phyloP scores from a whole-genome alignment of 1,284 basidiomycete species.

The Boletus semigastroideus region DNA sequence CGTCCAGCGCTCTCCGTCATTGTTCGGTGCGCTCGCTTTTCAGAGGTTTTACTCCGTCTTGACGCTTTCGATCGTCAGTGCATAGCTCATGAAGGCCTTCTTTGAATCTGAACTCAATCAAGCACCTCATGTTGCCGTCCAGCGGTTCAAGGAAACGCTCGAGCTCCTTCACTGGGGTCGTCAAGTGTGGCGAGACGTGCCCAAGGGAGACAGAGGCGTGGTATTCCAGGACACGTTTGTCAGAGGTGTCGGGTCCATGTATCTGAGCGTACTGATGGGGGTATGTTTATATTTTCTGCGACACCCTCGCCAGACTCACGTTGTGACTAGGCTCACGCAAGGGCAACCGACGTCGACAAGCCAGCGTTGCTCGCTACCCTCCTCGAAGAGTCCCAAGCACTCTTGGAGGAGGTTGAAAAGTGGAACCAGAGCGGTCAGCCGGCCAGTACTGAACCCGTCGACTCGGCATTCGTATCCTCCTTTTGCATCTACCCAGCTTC shows the following conservation, averaged over 20 bases:
- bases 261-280: not conserved
- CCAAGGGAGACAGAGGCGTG: not conserved
- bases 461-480: not conserved
- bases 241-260: not conserved
- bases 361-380: not conserved
- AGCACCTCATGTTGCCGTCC: not conserved
- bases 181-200: conserved; percentile 2
- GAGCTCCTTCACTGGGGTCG: conserved; percentile 2
- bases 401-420: not conserved
- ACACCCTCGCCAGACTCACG: not conserved
- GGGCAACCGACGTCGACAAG: not conserved
- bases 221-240: not conserved
- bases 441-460: not conserved
- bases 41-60: not conserved
- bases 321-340: not conserved
- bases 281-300: not conserved
- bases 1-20: not conserved
- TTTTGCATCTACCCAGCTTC: conserved; percentile 6
- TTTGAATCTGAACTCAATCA: not conserved
- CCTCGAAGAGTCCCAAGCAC: not conserved
- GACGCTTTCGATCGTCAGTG: not conserved
- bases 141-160: not conserved
- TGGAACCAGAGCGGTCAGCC: not conserved
- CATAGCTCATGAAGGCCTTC: not conserved
- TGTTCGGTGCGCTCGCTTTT: not conserved